A percentile compares a stretch with the other conserved stretches of the same genome.
phyloP scores from a whole-genome alignment of 2,329 filamentous ascomycete species.

The Diaporthe ilicicola region DNA sequence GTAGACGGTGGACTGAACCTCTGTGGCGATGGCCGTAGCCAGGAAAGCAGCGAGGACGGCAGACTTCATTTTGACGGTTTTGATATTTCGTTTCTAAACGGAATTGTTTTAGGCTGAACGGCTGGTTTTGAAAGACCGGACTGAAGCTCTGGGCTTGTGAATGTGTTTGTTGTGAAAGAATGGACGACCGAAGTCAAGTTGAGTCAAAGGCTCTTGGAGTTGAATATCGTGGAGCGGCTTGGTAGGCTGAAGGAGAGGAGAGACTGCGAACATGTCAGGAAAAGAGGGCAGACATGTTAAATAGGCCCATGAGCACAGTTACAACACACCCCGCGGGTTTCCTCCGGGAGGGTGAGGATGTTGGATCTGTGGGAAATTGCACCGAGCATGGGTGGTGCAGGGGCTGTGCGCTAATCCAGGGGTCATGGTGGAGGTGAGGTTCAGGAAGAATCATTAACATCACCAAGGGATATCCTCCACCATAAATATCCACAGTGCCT shows the following conservation, averaged over 20 bases:
- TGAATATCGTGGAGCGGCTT: conserved; percentile 40
- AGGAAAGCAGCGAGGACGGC: conserved; percentile 55
- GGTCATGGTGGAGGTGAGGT: conserved; percentile 40
- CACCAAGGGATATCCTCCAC: conserved; percentile 27
- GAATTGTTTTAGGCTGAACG: conserved; percentile 22
- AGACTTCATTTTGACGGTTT: conserved; percentile 69
- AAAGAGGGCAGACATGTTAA: conserved; percentile 42
- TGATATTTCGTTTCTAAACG: conserved; percentile 35
- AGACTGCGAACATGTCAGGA: conserved; percentile 35
- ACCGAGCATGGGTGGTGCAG: conserved; percentile 36
- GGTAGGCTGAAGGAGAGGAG: conserved; percentile 44
- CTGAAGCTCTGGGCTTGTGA: conserved; percentile 41
- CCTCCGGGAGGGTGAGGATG: conserved; percentile 7
- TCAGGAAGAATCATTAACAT: conserved; percentile 32
- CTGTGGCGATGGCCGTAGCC: conserved; percentile 53
- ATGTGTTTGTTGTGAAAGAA: conserved; percentile 42
- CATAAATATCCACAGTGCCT: conserved; percentile 21
- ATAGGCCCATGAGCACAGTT: conserved; percentile 37
- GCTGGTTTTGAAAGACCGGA: conserved; percentile 38
- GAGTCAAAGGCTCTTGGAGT: conserved; percentile 40
- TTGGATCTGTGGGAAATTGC: conserved; percentile 34
- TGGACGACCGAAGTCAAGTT: conserved; percentile 53
- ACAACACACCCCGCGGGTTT: conserved; percentile 12
- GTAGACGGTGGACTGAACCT: conserved; percentile 58
- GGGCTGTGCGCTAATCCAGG: conserved; percentile 40